phyloP scores from a whole-genome alignment of 495 filamentous ascomycete genomes.

The Podospora australis region DNA sequence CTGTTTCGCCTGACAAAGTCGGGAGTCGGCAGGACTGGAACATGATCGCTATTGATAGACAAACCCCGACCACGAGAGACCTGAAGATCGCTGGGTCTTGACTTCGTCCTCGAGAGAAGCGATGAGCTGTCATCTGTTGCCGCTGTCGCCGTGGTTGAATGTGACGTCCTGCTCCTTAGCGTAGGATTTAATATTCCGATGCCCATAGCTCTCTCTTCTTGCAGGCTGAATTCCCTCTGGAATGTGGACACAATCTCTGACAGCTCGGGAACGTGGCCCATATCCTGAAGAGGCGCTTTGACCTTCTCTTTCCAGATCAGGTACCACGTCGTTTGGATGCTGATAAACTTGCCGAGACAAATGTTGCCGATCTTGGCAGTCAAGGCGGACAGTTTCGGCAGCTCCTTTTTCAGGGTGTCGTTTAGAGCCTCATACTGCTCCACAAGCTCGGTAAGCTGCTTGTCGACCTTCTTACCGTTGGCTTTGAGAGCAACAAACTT shows the following conservation, averaged over 20 bases:
- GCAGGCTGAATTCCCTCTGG: constrained; percentile 60
- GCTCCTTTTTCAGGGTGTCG: constrained; percentile 83
- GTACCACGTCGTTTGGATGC: constrained; percentile 75
- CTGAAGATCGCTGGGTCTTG: constrained; percentile 32
- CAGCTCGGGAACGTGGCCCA: constrained; percentile 54
- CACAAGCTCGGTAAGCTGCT: constrained; percentile 72
- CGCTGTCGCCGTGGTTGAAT: constrained; percentile 43
- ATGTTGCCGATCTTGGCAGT: constrained; percentile 75
- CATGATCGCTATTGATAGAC: constrained; percentile 58
- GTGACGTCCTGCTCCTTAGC: constrained; percentile 34
- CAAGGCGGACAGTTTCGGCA: constrained; percentile 74
- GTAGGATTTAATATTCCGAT: constrained; percentile 46
- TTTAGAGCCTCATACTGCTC: constrained; percentile 87
- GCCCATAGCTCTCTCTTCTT: constrained; percentile 45
- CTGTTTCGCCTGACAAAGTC: constrained; percentile 52
- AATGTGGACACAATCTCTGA: constrained; percentile 66
- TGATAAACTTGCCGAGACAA: constrained; percentile 71
- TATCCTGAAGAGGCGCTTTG: constrained; percentile 60
- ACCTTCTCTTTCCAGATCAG: constrained; percentile 74
- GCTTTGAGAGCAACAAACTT: constrained; percentile 56
- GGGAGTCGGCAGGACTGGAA: constrained; percentile 53
- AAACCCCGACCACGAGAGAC: constrained; percentile 43
- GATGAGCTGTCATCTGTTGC: constrained; percentile 38
- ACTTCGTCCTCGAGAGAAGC: constrained; percentile 31
- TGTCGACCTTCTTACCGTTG: constrained; percentile 65